phyloP scores from a whole-genome alignment of 768 basidiomycete species.

The Udeniomyces megalosporus region DNA sequence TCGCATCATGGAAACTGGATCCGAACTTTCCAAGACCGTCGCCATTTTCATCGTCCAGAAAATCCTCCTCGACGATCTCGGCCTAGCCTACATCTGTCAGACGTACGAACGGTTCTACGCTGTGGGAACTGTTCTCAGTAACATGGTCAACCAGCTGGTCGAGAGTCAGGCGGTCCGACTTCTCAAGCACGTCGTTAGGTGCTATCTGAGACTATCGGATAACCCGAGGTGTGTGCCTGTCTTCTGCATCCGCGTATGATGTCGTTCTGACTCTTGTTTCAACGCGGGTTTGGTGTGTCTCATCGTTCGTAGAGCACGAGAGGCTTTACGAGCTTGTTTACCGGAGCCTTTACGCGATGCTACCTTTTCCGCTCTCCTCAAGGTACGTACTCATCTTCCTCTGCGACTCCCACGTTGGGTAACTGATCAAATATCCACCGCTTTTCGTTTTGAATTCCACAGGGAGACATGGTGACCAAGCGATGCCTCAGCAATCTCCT shows the following conservation, averaged over 20 bases:
- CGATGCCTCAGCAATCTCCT: constrained; percentile 45
- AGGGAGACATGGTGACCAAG: constrained; percentile 91
- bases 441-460: neutral
- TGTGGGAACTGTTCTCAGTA: constrained; percentile 91
- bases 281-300: too few relatives aligned
- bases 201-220: constrained; percentile 88
- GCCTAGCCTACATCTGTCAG: constrained; percentile 95
- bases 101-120: constrained; percentile 99
- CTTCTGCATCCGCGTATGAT: neutral
- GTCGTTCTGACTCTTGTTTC: neutral
- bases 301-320: constrained; percentile 76
- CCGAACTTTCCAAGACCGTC: constrained; percentile 94
- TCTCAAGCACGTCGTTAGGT: constrained; percentile 93
- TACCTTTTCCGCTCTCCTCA: constrained; percentile 78
- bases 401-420: neutral
- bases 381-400: constrained; percentile 37
- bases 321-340: constrained; percentile 84
- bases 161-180: constrained; percentile 93
- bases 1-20: constrained; percentile 99
- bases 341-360: constrained; percentile 89
- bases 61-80: constrained; percentile 83
- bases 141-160: constrained; percentile 96
- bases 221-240: constrained; percentile 57
- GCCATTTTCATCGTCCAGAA: constrained; percentile 99
- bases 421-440: too few relatives aligned